Evolutionary conservation across 257 asterid genomes (phyloP).

Genomic region (Primulina huaijiensis): DNA sequence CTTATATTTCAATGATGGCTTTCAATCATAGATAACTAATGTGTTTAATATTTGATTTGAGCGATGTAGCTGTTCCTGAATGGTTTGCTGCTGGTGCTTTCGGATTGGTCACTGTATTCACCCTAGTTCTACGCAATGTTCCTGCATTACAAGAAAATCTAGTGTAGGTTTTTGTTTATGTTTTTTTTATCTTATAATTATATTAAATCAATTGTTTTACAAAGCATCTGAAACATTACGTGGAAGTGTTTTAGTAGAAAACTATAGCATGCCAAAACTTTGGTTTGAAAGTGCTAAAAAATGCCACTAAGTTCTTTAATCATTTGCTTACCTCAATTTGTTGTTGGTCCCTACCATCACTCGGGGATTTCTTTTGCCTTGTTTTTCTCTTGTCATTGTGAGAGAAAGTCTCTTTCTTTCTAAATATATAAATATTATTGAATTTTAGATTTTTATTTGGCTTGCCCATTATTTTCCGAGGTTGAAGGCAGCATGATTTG

Average conservation of each 20-base stretch:
- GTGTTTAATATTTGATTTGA: constrained; percentile 24
- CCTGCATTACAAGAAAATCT: constrained; percentile 80
- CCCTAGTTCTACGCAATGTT: constrained; percentile 85
- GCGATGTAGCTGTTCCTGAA: constrained; percentile 87
- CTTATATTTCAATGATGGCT: not conserved
- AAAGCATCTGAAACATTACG: not conserved
- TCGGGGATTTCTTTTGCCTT: constrained; percentile 16
- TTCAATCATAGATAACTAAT: constrained; percentile 4
- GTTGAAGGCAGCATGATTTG: constrained; percentile 4
- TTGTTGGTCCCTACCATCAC: not conserved
- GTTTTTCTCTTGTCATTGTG: constrained; percentile 11
- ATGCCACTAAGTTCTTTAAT: not conserved
- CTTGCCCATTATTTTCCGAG: not conserved
- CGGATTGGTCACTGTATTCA: constrained; percentile 82
- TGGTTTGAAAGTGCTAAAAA: not conserved
- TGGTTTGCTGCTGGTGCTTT: constrained; percentile 98
- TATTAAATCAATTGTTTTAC: not conserved
- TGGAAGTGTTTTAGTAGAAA: not conserved
- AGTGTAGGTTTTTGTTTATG: constrained; percentile 48
- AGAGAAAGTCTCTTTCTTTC: not conserved
- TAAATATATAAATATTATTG: not conserved
- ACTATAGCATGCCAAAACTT: constrained; percentile 8
- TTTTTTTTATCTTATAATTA: constrained; percentile 3
- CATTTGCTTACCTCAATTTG: constrained; percentile 20
- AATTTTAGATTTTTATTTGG: not conserved